Conservation (phyloP, 2,329 filamentous ascomycete genomes). For the Ascomycota sp. region DNA sequence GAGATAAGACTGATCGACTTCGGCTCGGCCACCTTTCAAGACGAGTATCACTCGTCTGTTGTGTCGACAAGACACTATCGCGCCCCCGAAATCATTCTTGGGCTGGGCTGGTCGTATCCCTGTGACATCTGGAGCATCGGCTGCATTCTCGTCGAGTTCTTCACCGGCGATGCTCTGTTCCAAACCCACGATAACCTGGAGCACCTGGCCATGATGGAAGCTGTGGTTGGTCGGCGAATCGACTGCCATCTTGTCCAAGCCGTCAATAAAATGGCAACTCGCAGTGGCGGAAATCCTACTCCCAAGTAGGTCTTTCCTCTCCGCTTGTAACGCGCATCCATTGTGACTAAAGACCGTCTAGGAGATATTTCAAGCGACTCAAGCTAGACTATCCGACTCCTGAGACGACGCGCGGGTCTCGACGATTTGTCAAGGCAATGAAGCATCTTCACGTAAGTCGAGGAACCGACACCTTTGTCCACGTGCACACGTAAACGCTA, state of each 20-base stretch:
- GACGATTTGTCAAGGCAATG: constrained; percentile 52
- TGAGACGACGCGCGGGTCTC: constrained; percentile 43
- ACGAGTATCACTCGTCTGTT: constrained; percentile 53
- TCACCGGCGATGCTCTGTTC: constrained; percentile 49
- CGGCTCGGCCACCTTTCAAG: constrained; percentile 51
- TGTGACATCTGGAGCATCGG: constrained; percentile 60
- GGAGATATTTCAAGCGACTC: constrained; percentile 48
- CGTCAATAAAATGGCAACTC: constrained; percentile 29
- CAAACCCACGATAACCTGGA: constrained; percentile 55
- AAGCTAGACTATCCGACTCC: constrained; percentile 43
- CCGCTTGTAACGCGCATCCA: too few species aligned
- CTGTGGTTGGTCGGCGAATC: constrained; percentile 38
- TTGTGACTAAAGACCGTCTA: too few species aligned
- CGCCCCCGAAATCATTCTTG: constrained; percentile 50
- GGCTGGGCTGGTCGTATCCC: constrained; percentile 49
- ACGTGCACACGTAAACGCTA: background rate
- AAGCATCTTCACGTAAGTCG: constrained; percentile 41
- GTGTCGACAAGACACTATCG: constrained; percentile 51
- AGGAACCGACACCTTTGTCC: background rate
- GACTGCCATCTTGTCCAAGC: constrained; percentile 33
- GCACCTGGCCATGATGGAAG: constrained; percentile 59
- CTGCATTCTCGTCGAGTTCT: constrained; percentile 53
- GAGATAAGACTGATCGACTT: constrained; percentile 54
- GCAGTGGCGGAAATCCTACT: constrained; percentile 38
- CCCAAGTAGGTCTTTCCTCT: constrained; percentile 40